phyloP scores from a whole-genome alignment of 495 filamentous ascomycete species.

The Daldinia concentrica region DNA sequence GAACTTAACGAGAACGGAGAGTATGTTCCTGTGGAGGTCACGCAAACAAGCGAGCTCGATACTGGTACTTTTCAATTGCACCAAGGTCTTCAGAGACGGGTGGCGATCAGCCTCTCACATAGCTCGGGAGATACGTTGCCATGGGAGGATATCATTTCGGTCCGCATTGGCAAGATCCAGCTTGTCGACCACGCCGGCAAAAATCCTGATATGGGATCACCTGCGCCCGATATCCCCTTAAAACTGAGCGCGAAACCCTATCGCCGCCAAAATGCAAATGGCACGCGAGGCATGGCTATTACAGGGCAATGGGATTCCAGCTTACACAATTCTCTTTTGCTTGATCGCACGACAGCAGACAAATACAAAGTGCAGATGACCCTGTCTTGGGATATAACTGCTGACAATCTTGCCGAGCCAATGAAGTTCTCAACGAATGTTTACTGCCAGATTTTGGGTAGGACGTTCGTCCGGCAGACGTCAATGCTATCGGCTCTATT shows the following conservation, averaged over 20 bases:
- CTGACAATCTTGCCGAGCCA: slow-evolving; percentile 78
- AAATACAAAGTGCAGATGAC: slow-evolving; percentile 91
- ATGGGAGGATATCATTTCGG: slow-evolving; percentile 79
- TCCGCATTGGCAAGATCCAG: slow-evolving; percentile 81
- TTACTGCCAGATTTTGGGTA: slow-evolving; percentile 81
- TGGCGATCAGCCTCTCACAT: slow-evolving; percentile 85
- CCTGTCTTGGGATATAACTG: slow-evolving; percentile 82
- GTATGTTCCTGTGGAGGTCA: slow-evolving; percentile 91
- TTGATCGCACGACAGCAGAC: slow-evolving; percentile 89
- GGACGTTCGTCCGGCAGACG: slow-evolving; percentile 82
- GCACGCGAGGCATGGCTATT: slow-evolving; percentile 86
- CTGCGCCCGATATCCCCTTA: slow-evolving; percentile 76
- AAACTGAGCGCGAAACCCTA: slow-evolving; percentile 78
- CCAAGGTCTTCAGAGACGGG: slow-evolving; percentile 90
- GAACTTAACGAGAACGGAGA: slow-evolving; percentile 91
- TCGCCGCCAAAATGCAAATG: slow-evolving; percentile 84
- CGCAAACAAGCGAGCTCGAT: slow-evolving; percentile 83
- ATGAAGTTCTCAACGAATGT: slow-evolving; percentile 86
- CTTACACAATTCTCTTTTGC: slow-evolving; percentile 84
- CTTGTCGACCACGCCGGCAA: slow-evolving; percentile 87
- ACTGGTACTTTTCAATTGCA: slow-evolving; percentile 91
- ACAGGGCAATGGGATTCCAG: slow-evolving; percentile 96
- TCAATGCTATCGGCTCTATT: slow-evolving; percentile 89
- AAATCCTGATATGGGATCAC: slow-evolving; percentile 77
- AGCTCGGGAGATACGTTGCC: slow-evolving; percentile 86